Base-by-base conservation (phyloP, 2,329 filamentous ascomycete species). In the Fusarium denticulatum region DNA sequence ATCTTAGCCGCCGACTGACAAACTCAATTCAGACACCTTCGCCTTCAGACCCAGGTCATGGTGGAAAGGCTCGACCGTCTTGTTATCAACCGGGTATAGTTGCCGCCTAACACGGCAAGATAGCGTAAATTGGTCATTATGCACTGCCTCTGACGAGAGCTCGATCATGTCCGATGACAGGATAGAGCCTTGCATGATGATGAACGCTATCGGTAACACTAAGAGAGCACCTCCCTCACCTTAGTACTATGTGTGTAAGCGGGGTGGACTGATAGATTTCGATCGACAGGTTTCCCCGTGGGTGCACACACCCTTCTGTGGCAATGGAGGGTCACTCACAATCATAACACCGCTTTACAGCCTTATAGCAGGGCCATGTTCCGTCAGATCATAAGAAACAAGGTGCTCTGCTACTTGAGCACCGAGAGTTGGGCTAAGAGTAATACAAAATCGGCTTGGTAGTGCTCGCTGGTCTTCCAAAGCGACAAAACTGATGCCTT, bases 151-250 rank as follows among this genome's bases (percentile, higher is more conserved):
- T 46, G 52, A 43, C 36, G 39, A 59, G 45, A 56, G 42, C 55
- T 45, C 37, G 52, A 47, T 42, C 61, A 39, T 69, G 60, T 37
- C 36, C 40, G 60, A 71, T 53, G 61, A 61, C 52, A 58, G 50
- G 43, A 46, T 34, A 60, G 58, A 76, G 74, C 69, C 69, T 75
- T 64, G 65, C 64, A 69, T 75, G 60, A 70, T 60, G 60, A 70
- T 60, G 46, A 69, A 69, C 57, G 34, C 36, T 37, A 55, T 62
- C 39, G 22, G 36, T 12, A 40, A 43, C 39, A 34, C 28, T 56
- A 58, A 12, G 37, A 62, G 49, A 60, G 60, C 71, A 65, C 71
- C 71, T 67, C 61, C 49, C 56, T 65, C 36, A 14, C 37, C 20
- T 18, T 37, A 37, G 36, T 15, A 46, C 45, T 50, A 40, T 34